A percentile compares a stretch with the other conserved stretches of the same genome.
These are phyloP conservation scores for Curvularia sp. DNA, from an alignment of 2,329 filamentous ascomycete genomes.

Conservation along the genomic window DNA sequence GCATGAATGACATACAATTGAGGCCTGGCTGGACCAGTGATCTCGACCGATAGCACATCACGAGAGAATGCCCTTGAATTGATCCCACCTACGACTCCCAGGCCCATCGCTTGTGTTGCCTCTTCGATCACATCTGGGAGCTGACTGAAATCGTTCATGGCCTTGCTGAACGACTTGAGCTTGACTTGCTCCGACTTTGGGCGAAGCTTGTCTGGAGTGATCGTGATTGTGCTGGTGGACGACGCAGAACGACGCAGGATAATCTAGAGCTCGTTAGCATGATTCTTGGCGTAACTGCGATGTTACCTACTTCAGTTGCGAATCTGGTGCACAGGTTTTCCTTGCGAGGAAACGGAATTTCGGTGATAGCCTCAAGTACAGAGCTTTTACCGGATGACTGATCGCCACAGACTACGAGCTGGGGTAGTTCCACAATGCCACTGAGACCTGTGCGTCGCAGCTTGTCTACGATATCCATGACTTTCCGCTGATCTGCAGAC, in stretches of 20 bases:
- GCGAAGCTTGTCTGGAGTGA: slow-evolving; percentile 49
- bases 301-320: slow-evolving; percentile 57
- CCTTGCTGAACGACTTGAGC: slow-evolving; percentile 48
- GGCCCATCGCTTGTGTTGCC: slow-evolving; percentile 62
- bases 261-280: slow-evolving; percentile 13
- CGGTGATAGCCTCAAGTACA: slow-evolving; percentile 69
- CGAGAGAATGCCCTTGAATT: slow-evolving; percentile 46
- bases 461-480: slow-evolving; percentile 63
- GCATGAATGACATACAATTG: slow-evolving; percentile 33
- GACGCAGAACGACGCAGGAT: slow-evolving; percentile 44
- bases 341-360: slow-evolving; percentile 66
- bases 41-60: slow-evolving; percentile 55
- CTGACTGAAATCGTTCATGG: slow-evolving; percentile 49
- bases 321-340: slow-evolving; percentile 66
- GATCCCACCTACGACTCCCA: slow-evolving; percentile 28
- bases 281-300: no score
- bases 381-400: slow-evolving; percentile 69
- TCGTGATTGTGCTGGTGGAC: slow-evolving; percentile 42
- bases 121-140: slow-evolving; percentile 60
- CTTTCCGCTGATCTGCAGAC: slow-evolving; percentile 53
- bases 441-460: slow-evolving; percentile 59
- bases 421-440: slow-evolving; percentile 41
- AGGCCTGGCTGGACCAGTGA: slow-evolving; percentile 50
- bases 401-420: slow-evolving; percentile 53
- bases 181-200: slow-evolving; percentile 39